These are phyloP conservation scores for Linnemannia elongata DNA, from an alignment of 192 early-diverging fungal species.

Conservation along the genomic window DNA sequence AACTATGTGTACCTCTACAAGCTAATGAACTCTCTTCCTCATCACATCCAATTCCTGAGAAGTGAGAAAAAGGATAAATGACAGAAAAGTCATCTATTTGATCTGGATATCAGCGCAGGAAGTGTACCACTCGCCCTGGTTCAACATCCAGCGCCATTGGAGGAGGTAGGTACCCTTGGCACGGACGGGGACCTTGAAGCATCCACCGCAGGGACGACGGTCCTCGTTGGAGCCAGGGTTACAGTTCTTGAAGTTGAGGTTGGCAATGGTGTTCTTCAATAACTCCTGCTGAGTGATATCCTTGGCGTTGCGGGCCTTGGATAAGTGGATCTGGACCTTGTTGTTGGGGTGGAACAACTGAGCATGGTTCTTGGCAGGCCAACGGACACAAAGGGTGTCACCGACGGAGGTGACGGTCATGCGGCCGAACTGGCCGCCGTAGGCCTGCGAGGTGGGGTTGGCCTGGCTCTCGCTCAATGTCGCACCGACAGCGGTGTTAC, in stretches of 20 bases:
- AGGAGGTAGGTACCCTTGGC: not conserved
- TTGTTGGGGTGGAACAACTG: not conserved
- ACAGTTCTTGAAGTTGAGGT: too few relatives aligned
- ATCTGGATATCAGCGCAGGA: too few relatives aligned
- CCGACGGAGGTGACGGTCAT: slow-evolving; percentile 22
- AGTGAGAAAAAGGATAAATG: too few relatives aligned
- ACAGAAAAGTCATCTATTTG: too few relatives aligned
- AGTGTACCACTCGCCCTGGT: too few relatives aligned
- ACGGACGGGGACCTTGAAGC: too few relatives aligned
- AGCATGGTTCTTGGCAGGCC: not conserved
- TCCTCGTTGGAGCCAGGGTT: too few relatives aligned
- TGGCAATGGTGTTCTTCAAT: slow-evolving; percentile 2
- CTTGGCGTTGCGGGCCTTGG: slow-evolving; percentile 18
- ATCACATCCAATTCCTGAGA: too few relatives aligned
- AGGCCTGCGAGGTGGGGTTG: slow-evolving; percentile 1
- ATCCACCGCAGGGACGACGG: too few relatives aligned
- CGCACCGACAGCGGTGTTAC: not conserved
- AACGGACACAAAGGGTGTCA: slow-evolving; percentile 22
- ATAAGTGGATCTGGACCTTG: slow-evolving; percentile 13
- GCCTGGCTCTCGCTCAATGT: slow-evolving; percentile 18
- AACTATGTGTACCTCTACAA: too few relatives aligned
- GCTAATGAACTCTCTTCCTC: too few relatives aligned
- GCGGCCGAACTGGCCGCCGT: slow-evolving; percentile 18
- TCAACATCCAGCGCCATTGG: too few relatives aligned
- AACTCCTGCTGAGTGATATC: slow-evolving; percentile 8